These are phyloP conservation scores for Penicillium waksmanii DNA, from an alignment of 495 filamentous ascomycete species.

Conservation along the genomic window DNA sequence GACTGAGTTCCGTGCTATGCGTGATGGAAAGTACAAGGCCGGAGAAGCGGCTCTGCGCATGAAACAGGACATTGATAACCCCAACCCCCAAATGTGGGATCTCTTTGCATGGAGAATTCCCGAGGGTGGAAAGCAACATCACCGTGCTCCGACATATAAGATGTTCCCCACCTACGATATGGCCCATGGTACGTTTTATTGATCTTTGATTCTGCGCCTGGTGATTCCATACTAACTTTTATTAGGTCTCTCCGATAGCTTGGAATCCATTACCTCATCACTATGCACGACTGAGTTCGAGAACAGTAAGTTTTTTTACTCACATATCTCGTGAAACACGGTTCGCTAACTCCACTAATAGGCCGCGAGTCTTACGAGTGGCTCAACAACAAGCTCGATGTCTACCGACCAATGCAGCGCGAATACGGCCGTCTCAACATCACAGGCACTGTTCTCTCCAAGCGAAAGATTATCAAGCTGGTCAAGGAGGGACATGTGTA, in stretches of 20 bases:
- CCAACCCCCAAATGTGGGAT: constrained; percentile 72
- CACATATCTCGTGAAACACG: neutral
- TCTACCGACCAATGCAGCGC: constrained; percentile 86
- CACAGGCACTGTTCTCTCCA: constrained; percentile 79
- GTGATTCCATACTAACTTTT: constrained; percentile 9
- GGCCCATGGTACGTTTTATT: constrained; percentile 62
- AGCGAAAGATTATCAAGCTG: constrained; percentile 77
- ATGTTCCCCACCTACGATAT: constrained; percentile 95
- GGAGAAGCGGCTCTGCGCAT: constrained; percentile 87
- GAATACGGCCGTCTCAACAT: constrained; percentile 81
- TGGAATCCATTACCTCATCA: constrained; percentile 86
- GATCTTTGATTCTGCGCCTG: no score
- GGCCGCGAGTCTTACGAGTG: constrained; percentile 80
- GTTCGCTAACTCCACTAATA: neutral
- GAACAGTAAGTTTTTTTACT: neutral
- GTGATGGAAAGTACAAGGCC: constrained; percentile 87
- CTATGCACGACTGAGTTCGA: constrained; percentile 89
- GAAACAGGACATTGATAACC: constrained; percentile 68
- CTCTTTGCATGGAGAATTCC: constrained; percentile 79
- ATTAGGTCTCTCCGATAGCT: constrained; percentile 72
- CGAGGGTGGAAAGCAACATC: constrained; percentile 61
- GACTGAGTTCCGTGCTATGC: constrained; percentile 84
- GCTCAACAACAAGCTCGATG: constrained; percentile 73
- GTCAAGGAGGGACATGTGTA: constrained; percentile 70
- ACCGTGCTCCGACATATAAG: constrained; percentile 76